A percentile compares a stretch with the other conserved stretches of the same genome.
These are phyloP conservation scores for Pichia membranifaciens DNA, from an alignment of 805 yeast species.

Conservation along the genomic window DNA sequence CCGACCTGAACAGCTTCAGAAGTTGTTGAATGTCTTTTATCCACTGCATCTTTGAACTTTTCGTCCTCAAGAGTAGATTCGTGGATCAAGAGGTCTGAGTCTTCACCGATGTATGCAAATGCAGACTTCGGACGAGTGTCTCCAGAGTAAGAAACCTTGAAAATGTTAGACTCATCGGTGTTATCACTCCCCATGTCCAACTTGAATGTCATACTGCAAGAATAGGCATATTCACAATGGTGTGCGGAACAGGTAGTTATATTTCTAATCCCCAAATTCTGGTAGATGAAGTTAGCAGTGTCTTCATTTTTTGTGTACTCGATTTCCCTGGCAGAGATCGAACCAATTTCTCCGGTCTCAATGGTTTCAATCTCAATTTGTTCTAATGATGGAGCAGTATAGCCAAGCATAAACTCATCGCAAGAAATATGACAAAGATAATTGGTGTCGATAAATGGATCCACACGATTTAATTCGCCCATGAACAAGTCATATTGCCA, in stretches of 20 bases:
- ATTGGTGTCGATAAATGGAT: constrained; percentile 15
- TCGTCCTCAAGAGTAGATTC: constrained; percentile 90
- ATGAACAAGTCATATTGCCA: constrained; percentile 66
- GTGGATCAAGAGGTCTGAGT: constrained; percentile 75
- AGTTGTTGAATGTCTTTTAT: constrained; percentile 82
- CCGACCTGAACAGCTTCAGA: constrained; percentile 77
- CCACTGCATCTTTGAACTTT: constrained; percentile 66
- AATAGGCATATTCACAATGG: constrained; percentile 83
- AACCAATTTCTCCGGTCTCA: constrained; percentile 18
- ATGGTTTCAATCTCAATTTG: constrained; percentile 26
- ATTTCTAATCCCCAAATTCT: constrained; percentile 37
- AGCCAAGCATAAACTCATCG: constrained; percentile 28
- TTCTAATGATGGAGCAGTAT: constrained; percentile 13
- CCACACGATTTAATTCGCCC: constrained; percentile 49
- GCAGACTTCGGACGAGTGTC: constrained; percentile 80
- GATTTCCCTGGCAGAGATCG: constrained; percentile 7
- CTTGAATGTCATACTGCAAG: constrained; percentile 48
- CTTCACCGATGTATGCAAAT: constrained; percentile 56
- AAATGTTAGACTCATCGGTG: constrained; percentile 23
- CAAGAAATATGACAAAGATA: constrained; percentile 22
- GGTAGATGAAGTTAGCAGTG: constrained; percentile 27
- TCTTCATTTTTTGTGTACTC: constrained; percentile 6
- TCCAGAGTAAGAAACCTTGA: constrained; percentile 85
- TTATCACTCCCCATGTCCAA: constrained; percentile 13
- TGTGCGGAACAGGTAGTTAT: constrained; percentile 66